Percentiles rank a stretch among this genome's conserved stretches.
Conservation (phyloP, 1,284 basidiomycete species). For the Melanopsichium pennsylvanicum region DNA sequence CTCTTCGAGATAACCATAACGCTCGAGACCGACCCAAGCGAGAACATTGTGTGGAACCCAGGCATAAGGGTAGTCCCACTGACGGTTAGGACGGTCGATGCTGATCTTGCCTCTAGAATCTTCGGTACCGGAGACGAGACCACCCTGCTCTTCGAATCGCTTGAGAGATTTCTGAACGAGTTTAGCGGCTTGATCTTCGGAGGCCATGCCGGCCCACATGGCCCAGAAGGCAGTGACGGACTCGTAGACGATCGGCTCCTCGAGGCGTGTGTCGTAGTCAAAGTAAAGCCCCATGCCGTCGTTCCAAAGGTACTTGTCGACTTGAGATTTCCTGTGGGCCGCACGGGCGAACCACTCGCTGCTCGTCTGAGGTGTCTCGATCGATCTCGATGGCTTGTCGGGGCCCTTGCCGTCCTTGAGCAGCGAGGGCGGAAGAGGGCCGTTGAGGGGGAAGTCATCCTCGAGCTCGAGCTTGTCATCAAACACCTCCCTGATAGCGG, state of each 20-base stretch:
- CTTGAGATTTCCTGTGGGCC: slow-evolving; percentile 70
- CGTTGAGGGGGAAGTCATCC: slow-evolving; percentile 76
- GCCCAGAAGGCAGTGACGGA: slow-evolving; percentile 95
- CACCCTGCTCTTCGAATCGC: slow-evolving; percentile 95
- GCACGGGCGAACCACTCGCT: slow-evolving; percentile 63
- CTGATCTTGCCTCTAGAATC: slow-evolving; percentile 94
- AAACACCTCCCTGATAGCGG: slow-evolving; percentile 89
- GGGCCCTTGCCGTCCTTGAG: slow-evolving; percentile 36
- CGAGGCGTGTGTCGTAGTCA: slow-evolving; percentile 90
- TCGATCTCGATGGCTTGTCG: slow-evolving; percentile 72
- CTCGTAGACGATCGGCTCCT: slow-evolving; percentile 92
- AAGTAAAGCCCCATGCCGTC: slow-evolving; percentile 93
- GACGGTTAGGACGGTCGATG: slow-evolving; percentile 94
- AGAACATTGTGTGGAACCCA: slow-evolving; percentile 82
- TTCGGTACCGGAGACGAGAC: slow-evolving; percentile 95
- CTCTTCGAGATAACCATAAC: slow-evolving; percentile 93
- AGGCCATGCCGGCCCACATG: slow-evolving; percentile 95
- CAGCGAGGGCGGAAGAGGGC: slow-evolving; percentile 46
- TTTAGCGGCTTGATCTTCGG: slow-evolving; percentile 89
- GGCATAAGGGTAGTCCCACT: slow-evolving; percentile 76
- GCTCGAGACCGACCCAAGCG: slow-evolving; percentile 94
- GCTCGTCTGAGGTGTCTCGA: slow-evolving; percentile 64
- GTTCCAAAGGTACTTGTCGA: slow-evolving; percentile 96
- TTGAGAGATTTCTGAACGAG: slow-evolving; percentile 86
- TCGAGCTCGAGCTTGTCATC: slow-evolving; percentile 88